These are phyloP conservation scores for Emmonsiellopsis sp. DNA, from an alignment of 2,329 filamentous ascomycete genomes.

Conservation along the genomic window DNA sequence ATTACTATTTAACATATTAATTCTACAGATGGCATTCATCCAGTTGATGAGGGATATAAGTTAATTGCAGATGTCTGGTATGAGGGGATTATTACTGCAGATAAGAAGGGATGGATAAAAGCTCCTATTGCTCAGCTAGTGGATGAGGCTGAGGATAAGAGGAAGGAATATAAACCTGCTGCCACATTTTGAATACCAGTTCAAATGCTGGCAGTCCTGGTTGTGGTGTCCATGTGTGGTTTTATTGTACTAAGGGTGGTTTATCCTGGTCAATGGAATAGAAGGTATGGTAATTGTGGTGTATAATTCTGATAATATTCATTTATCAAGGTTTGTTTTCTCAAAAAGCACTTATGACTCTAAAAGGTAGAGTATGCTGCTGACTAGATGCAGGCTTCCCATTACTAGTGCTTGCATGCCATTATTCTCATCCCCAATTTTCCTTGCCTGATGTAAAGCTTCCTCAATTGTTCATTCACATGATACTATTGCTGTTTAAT, in stretches of 20 bases:
- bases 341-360: too few species aligned
- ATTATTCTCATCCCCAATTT: neutral
- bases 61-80: slow-evolving; percentile 2
- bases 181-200: neutral
- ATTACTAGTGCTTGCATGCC: neutral
- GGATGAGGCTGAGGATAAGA: neutral
- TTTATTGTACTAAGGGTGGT: neutral
- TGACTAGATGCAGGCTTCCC: neutral
- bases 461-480: neutral
- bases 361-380: neutral
- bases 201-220: neutral
- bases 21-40: slow-evolving; percentile 4
- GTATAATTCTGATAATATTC: too few species aligned
- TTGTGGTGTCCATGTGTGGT: neutral
- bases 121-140: neutral
- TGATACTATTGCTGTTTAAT: neutral
- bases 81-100: neutral
- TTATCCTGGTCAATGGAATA: neutral
- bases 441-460: neutral
- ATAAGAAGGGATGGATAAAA: neutral
- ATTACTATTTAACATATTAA: slow-evolving; percentile 1
- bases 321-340: too few species aligned
- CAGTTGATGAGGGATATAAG: slow-evolving; percentile 1
- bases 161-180: neutral
- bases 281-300: neutral